A percentile compares a stretch with the other conserved stretches of the same genome.
These are phyloP conservation scores for Lathyrus tuberosus DNA, from an alignment of 306 rosid genomes.

Conservation along the genomic window DNA sequence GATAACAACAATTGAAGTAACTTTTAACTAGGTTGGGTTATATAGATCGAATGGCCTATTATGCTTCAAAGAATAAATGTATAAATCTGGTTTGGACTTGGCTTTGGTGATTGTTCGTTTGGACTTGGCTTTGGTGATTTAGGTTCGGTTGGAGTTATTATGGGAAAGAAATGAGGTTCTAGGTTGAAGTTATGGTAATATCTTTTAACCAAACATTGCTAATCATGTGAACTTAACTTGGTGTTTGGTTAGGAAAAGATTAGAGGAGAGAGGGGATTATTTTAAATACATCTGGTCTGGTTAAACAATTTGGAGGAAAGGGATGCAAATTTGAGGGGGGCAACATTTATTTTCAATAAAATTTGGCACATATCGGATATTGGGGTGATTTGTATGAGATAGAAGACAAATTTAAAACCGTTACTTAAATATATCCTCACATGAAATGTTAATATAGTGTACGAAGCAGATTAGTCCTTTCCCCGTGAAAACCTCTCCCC, in stretches of 20 bases:
- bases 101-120: background rate
- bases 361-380: background rate
- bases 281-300: background rate
- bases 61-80: background rate
- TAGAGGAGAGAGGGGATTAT: background rate
- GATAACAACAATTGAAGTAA: background rate
- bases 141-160: conserved; percentile 5
- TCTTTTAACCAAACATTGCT: background rate
- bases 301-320: background rate
- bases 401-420: background rate
- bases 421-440: background rate
- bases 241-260: background rate
- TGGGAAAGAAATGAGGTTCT: background rate
- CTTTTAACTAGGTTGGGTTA: background rate
- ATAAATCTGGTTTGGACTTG: background rate
- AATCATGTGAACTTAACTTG: background rate
- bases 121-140: background rate
- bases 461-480: background rate
- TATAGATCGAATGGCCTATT: background rate
- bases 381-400: background rate
- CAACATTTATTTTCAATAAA: background rate
- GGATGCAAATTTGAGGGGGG: background rate
- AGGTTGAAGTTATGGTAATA: background rate
- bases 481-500: background rate
- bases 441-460: background rate